These are phyloP conservation scores for Backusella tuberculispora DNA, from an alignment of 192 early-diverging fungal genomes.

Conservation along the genomic window DNA sequence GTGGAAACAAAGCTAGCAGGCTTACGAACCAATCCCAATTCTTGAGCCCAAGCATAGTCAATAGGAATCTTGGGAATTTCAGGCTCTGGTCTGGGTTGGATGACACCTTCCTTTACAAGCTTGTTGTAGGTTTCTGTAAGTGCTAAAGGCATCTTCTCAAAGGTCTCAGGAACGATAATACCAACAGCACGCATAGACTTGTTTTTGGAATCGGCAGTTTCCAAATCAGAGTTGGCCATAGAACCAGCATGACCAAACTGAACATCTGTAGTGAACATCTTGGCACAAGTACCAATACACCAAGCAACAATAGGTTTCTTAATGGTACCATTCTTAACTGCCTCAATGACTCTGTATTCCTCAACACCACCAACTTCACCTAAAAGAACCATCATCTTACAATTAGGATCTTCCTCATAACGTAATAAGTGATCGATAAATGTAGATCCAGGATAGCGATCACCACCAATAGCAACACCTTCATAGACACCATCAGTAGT, in stretches of 20 bases:
- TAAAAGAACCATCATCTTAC: constrained; percentile 92
- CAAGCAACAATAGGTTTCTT: constrained; percentile 98
- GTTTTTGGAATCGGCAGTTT: constrained; percentile 98
- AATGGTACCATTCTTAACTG: constrained; percentile 84
- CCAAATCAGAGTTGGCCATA: constrained; percentile 91
- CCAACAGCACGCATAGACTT: constrained; percentile 80
- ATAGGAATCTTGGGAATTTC: constrained; percentile 97
- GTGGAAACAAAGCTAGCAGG: constrained; percentile 98
- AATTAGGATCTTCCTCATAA: constrained; percentile 89
- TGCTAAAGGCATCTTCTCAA: constrained; percentile 88
- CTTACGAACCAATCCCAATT: constrained; percentile 96
- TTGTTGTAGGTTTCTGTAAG: constrained; percentile 78
- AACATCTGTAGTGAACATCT: constrained; percentile 98
- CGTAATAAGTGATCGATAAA: constrained; percentile 98
- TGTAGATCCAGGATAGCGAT: constrained; percentile 96
- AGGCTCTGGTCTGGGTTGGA: constrained; percentile 81
- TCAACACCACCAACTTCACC: constrained; percentile 99
- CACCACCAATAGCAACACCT: constrained; percentile 98
- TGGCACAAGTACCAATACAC: constrained; percentile 99
- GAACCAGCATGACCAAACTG: constrained; percentile 99
- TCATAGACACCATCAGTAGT: constrained; percentile 97
- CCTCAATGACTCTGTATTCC: constrained; percentile 94
- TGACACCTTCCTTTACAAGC: constrained; percentile 71
- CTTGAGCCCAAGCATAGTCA: constrained; percentile 99
- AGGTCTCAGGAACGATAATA: constrained; percentile 91